These are phyloP conservation scores for Xerocomus cyaneibrunnescens DNA, from an alignment of 1,284 basidiomycete genomes.

Conservation along the genomic window DNA sequence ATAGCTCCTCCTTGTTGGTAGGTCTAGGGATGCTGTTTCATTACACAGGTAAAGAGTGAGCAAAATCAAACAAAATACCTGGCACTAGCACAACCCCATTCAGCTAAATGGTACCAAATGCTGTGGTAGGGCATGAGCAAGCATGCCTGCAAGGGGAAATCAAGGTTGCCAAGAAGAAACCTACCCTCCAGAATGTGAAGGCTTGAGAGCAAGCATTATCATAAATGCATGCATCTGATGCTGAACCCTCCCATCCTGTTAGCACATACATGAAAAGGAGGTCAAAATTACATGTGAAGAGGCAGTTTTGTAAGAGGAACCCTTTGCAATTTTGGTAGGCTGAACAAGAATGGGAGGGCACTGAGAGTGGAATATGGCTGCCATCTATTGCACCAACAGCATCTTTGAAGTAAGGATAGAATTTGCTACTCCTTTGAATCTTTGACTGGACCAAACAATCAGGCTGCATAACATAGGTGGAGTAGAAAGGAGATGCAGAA, in stretches of 20 bases:
- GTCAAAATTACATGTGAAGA: constrained; percentile 5
- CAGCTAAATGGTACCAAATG: not conserved
- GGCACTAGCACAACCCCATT: not conserved
- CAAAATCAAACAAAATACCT: not conserved
- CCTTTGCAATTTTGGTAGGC: constrained; percentile 22
- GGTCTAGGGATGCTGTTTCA: not conserved
- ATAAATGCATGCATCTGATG: not conserved
- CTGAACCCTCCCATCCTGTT: constrained; percentile 8
- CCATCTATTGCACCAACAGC: constrained; percentile 6
- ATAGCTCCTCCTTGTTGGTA: constrained; percentile 37
- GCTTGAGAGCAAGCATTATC: not conserved
- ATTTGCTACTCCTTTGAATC: not conserved
- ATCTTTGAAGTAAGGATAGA: constrained; percentile 5
- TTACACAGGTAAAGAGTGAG: not conserved
- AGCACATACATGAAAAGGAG: constrained; percentile 7
- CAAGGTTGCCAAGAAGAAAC: not conserved
- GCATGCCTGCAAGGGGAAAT: too few relatives aligned
- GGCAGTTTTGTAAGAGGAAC: constrained; percentile 8
- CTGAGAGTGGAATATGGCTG: constrained; percentile 11
- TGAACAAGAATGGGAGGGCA: too few relatives aligned
- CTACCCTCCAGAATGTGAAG: not conserved
- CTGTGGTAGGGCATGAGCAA: not conserved
- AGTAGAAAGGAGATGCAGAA: not conserved
- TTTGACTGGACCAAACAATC: not conserved
- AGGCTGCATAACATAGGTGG: not conserved